A percentile compares a stretch with the other conserved stretches of the same genome.
Evolutionary conservation across 768 basidiomycete genomes (phyloP).

Genomic region (Podaxis carcinomalis): DNA sequence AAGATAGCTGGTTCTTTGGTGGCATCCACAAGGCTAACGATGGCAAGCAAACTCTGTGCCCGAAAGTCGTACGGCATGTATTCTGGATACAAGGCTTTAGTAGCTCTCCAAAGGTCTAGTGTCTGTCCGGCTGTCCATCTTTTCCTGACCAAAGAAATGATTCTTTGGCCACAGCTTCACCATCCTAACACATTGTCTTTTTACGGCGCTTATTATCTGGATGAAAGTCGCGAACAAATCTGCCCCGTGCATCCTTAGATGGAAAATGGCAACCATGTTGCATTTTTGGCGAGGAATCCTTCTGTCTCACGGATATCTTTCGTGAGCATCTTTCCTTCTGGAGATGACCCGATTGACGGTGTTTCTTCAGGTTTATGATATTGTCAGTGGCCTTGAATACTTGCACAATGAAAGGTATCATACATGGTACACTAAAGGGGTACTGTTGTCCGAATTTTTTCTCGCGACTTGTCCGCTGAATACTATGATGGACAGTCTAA

Average conservation of each 20-base stretch:
- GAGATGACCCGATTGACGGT: background rate
- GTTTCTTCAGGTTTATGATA: slow-evolving; percentile 7
- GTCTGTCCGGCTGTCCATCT: slow-evolving; percentile 1
- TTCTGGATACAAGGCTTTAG: slow-evolving; percentile 15
- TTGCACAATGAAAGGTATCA: slow-evolving; percentile 10
- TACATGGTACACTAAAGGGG: slow-evolving; percentile 15
- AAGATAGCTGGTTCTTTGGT: background rate
- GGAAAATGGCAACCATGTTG: slow-evolving; percentile 8
- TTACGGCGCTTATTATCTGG: background rate
- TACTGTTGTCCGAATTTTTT: background rate
- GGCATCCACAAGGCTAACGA: background rate
- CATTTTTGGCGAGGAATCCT: slow-evolving; percentile 1
- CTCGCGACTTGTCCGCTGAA: background rate
- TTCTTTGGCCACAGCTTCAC: background rate
- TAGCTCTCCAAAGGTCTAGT: slow-evolving; percentile 19
- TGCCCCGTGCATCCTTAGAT: slow-evolving; percentile 13
- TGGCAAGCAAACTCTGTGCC: background rate
- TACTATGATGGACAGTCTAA: background rate
- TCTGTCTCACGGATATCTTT: background rate
- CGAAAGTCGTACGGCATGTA: slow-evolving; percentile 18
- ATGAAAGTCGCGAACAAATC: background rate
- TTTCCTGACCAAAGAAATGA: slow-evolving; percentile 5
- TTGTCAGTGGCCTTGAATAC: slow-evolving; percentile 10
- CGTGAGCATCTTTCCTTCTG: background rate
- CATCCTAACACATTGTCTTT: slow-evolving; percentile 3